Percentiles rank a stretch among this genome's conserved stretches.
These are phyloP conservation scores for Trichoderma atrobrunneum DNA, from an alignment of 2,329 filamentous ascomycete species.

Conservation along the genomic window DNA sequence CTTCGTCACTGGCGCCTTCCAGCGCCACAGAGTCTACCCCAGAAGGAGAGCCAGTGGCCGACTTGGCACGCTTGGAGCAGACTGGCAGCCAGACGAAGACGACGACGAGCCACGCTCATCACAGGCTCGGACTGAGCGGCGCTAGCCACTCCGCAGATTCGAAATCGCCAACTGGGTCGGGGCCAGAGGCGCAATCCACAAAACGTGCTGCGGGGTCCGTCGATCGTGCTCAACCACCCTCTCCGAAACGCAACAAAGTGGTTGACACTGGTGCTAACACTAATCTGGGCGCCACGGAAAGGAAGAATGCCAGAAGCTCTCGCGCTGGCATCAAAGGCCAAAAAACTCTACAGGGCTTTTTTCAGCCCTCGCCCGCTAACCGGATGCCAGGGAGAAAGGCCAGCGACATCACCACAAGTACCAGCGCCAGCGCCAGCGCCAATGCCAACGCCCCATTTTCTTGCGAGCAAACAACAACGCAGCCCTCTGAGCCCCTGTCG, in stretches of 20 bases:
- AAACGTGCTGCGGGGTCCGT: conserved; percentile 13
- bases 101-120: not conserved
- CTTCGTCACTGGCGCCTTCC: not conserved
- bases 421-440: conserved; percentile 18
- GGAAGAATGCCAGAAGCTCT: conserved; percentile 7
- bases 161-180: not conserved
- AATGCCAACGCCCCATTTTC: conserved; percentile 12
- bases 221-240: not conserved
- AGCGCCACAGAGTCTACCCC: not conserved
- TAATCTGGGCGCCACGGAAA: not conserved
- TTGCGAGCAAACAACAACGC: conserved; percentile 1
- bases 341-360: conserved; percentile 73
- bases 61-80: not conserved
- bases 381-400: conserved; percentile 3
- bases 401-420: conserved; percentile 14
- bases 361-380: conserved; percentile 51
- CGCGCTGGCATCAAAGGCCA: conserved; percentile 32
- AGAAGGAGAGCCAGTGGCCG: not conserved
- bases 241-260: conserved; percentile 11
- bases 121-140: not conserved
- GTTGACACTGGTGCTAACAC: not conserved
- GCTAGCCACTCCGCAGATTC: not conserved
- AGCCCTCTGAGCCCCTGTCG: not conserved
- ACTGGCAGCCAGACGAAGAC: not conserved
- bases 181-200: not conserved